Evolutionary conservation across 306 rosid genomes (phyloP).

Genomic region (Malus fusca): DNA sequence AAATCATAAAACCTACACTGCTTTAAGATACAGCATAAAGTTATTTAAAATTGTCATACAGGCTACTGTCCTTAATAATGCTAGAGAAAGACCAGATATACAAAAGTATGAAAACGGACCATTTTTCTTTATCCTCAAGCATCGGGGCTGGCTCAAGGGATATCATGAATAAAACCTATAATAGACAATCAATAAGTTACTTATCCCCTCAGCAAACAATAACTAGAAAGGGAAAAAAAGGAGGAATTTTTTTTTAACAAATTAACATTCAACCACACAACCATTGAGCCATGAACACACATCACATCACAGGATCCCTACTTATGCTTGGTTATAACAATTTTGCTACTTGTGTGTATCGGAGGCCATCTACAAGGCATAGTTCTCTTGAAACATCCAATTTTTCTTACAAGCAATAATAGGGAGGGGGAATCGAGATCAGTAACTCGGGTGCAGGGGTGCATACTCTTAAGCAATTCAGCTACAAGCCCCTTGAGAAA

Average conservation of each 20-base stretch:
- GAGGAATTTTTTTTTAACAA: neutral
- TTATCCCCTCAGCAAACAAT: conserved; percentile 20
- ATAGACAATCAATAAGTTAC: conserved; percentile 15
- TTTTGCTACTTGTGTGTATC: neutral
- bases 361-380: neutral
- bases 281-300: neutral
- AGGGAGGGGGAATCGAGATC: neutral
- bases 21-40: neutral
- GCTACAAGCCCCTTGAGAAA: neutral
- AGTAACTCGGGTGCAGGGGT: neutral
- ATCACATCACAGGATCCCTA: neutral
- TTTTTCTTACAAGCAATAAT: neutral
- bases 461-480: neutral
- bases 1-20: neutral
- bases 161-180: conserved; percentile 95
- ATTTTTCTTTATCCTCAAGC: conserved; percentile 99
- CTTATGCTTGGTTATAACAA: neutral
- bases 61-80: conserved; percentile 7
- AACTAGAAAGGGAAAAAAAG: neutral
- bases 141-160: conserved; percentile 98
- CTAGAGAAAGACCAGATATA: neutral
- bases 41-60: neutral
- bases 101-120: conserved; percentile 47
- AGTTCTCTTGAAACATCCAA: neutral
- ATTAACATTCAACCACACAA: neutral